Conservation (phyloP, 108 stramenopile species). For the Skeletonema marinoi region DNA sequence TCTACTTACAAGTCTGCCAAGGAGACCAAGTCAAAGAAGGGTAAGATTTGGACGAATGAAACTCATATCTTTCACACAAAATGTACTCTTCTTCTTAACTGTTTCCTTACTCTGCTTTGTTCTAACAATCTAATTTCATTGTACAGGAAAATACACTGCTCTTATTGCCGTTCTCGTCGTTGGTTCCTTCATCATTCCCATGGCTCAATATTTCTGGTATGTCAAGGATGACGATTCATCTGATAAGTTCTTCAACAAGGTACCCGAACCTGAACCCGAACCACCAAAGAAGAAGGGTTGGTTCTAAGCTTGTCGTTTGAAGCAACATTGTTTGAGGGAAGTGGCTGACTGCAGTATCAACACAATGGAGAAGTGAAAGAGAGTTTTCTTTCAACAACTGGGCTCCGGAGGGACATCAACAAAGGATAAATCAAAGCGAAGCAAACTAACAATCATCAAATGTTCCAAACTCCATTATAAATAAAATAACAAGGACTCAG, state of each 20-base stretch:
- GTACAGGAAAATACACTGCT: constrained; percentile 90
- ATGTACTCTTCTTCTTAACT: background rate
- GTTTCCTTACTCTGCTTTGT: background rate
- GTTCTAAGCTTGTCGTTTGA: constrained; percentile 27
- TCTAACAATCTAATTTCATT: background rate
- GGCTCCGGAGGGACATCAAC: background rate
- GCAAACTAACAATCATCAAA: background rate
- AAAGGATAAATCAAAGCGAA: background rate
- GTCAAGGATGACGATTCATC: constrained; percentile 87
- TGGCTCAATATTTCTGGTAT: constrained; percentile 99
- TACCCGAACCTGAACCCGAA: constrained; percentile 53
- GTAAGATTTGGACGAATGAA: constrained; percentile 55
- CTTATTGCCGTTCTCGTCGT: constrained; percentile 91
- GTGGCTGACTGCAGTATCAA: background rate
- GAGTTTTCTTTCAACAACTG: background rate
- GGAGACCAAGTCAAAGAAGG: constrained; percentile 91
- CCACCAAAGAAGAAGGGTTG: constrained; percentile 81
- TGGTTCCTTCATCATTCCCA: constrained; percentile 95
- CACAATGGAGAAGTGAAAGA: background rate
- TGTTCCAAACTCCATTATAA: background rate
- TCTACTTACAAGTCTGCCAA: constrained; percentile 87
- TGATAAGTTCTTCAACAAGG: constrained; percentile 76
- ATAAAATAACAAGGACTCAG: background rate
- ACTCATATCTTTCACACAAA: constrained; percentile 42
- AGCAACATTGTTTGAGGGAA: background rate